Evolutionary conservation across 768 basidiomycete species (phyloP).

Genomic region (Auriscalpium orientale): DNA sequence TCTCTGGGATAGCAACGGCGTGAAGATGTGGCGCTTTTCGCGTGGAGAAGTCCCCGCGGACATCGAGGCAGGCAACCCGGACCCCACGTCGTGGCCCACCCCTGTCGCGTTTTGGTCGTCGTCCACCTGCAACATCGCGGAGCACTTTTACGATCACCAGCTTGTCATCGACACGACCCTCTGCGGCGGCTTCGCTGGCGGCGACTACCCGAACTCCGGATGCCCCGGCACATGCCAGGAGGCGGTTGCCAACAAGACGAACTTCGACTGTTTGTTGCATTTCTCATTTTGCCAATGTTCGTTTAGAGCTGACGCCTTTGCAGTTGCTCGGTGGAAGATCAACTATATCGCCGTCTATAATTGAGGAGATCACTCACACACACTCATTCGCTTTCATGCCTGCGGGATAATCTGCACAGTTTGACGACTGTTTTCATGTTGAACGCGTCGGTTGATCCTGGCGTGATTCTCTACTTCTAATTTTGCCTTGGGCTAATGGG

Average conservation of each 20-base stretch:
- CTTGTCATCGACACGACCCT: constrained; percentile 8
- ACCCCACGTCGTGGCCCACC: constrained; percentile 2
- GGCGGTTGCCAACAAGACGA: neutral
- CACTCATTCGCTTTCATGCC: too few relatives aligned
- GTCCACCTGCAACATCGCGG: neutral
- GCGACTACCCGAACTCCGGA: neutral
- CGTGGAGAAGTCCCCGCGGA: constrained; percentile 6
- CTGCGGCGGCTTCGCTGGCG: constrained; percentile 4
- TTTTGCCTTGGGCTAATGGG: too few relatives aligned
- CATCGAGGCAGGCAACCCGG: neutral
- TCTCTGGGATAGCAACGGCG: neutral
- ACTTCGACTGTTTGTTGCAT: constrained; percentile 2
- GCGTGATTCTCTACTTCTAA: too few relatives aligned
- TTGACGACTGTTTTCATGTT: too few relatives aligned
- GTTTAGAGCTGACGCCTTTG: neutral
- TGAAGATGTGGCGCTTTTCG: constrained; percentile 7
- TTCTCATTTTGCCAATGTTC: neutral
- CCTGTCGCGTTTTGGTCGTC: constrained; percentile 2
- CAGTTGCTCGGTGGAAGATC: constrained; percentile 6
- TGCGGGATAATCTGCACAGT: too few relatives aligned
- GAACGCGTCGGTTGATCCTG: too few relatives aligned
- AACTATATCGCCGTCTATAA: constrained; percentile 6
- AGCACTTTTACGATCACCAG: neutral
- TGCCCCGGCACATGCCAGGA: constrained; percentile 4
- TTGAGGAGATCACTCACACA: too few relatives aligned